These are phyloP conservation scores for Talaromyces sp. DNA, from an alignment of 2,329 filamentous ascomycete species.

Conservation along the genomic window DNA sequence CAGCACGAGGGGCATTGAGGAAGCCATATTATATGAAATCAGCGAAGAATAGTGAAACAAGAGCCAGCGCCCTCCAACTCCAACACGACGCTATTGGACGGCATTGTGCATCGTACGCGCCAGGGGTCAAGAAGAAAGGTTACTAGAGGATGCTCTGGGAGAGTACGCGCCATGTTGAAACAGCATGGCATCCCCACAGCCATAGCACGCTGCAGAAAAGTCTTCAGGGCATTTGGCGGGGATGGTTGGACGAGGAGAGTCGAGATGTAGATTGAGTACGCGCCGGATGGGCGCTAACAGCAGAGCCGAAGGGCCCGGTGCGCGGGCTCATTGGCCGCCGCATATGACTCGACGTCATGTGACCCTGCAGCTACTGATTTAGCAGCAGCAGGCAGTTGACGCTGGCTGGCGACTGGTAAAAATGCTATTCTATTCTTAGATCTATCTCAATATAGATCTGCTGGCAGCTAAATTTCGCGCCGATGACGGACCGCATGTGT, in stretches of 20 bases:
- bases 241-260: slow-evolving; percentile 10
- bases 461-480: background rate
- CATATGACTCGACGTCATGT: background rate
- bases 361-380: background rate
- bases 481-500: background rate
- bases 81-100: slow-evolving; percentile 6
- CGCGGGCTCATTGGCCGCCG: background rate
- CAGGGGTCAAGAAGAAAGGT: slow-evolving; percentile 2
- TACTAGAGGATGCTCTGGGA: background rate
- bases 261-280: slow-evolving; percentile 1
- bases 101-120: slow-evolving; percentile 3
- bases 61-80: background rate
- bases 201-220: background rate
- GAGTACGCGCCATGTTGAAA: slow-evolving; percentile 9
- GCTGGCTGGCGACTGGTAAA: background rate
- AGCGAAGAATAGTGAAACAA: background rate
- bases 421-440: background rate
- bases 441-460: background rate
- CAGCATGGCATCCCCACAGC: slow-evolving; percentile 4
- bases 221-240: background rate
- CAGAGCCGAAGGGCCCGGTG: background rate
- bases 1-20: background rate
- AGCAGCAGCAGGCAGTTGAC: background rate
- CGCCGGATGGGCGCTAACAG: slow-evolving; percentile 8
- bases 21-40: slow-evolving; percentile 7